Evolutionary conservation across 768 basidiomycete genomes (phyloP).

Genomic region (Russula griseocarnosa): DNA sequence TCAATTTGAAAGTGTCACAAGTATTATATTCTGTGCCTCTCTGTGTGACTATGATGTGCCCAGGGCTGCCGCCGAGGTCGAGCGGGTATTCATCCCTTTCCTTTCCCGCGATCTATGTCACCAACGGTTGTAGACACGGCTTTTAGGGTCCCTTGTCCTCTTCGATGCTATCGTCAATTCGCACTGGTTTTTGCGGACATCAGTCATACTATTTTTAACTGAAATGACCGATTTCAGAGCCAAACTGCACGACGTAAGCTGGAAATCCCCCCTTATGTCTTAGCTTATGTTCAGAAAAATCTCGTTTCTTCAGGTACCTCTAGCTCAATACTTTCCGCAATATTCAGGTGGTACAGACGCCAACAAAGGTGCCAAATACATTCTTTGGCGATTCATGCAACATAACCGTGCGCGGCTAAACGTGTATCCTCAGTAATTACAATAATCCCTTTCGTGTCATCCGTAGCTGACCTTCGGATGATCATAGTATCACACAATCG

Average conservation of each 20-base stretch:
- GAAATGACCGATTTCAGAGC: slow-evolving; percentile 48
- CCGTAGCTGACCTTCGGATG: not conserved
- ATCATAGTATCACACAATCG: not conserved
- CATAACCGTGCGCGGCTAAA: slow-evolving; percentile 35
- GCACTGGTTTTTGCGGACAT: slow-evolving; percentile 42
- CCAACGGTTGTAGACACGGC: slow-evolving; percentile 37
- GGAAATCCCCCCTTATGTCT: not conserved
- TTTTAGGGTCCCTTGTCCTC: slow-evolving; percentile 45
- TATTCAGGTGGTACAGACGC: slow-evolving; percentile 44
- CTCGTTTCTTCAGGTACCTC: slow-evolving; percentile 27
- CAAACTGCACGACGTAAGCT: slow-evolving; percentile 42
- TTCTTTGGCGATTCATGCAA: slow-evolving; percentile 47
- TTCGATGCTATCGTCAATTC: slow-evolving; percentile 53
- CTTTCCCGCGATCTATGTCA: not conserved
- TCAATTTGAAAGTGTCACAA: slow-evolving; percentile 60
- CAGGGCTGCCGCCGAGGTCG: slow-evolving; percentile 27
- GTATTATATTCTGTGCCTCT: slow-evolving; percentile 68
- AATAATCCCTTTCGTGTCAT: not conserved
- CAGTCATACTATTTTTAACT: slow-evolving; percentile 43
- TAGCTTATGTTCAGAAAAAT: not conserved
- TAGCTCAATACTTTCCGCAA: slow-evolving; percentile 40
- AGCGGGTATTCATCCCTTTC: not conserved
- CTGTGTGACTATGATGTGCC: slow-evolving; percentile 71
- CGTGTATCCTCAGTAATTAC: not conserved
- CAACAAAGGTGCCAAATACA: slow-evolving; percentile 45